A percentile compares a stretch with the other conserved stretches of the same genome.
phyloP scores from a whole-genome alignment of 305 asterid species.

The Fraxinus greggii region DNA sequence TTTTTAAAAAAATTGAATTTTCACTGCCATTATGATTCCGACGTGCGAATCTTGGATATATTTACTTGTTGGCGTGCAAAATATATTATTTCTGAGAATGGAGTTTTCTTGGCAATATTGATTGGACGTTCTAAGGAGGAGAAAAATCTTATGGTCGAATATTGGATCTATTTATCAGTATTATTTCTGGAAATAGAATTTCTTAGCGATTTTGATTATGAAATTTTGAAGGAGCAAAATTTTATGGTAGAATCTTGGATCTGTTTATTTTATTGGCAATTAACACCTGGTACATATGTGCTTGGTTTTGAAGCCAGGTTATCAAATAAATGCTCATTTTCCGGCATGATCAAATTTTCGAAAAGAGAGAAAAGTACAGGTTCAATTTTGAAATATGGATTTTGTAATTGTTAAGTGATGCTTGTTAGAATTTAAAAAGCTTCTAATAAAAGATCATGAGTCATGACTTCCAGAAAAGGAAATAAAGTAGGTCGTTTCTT shows the following conservation, averaged over 20 bases:
- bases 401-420: not conserved
- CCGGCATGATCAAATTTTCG: not conserved
- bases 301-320: not conserved
- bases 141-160: not conserved
- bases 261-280: not conserved
- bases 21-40: not conserved
- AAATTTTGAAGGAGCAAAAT: not conserved
- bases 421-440: not conserved
- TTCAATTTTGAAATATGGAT: not conserved
- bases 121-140: not conserved
- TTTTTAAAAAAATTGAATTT: not conserved
- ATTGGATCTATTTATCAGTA: not conserved
- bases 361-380: not conserved
- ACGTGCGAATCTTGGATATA: not conserved
- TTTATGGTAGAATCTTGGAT: not conserved
- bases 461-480: not conserved
- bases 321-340: not conserved
- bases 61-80: not conserved
- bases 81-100: not conserved
- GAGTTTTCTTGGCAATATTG: not conserved
- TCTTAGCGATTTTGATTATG: not conserved
- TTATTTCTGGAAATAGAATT: not conserved
- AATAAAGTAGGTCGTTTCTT: not conserved
- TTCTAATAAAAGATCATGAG: not conserved
- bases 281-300: not conserved